Evolutionary conservation across 148 eudicot species (phyloP), one percentile per base, ranked within the genome.

Genomic region (Vaccinium vitisidaea): DNA sequence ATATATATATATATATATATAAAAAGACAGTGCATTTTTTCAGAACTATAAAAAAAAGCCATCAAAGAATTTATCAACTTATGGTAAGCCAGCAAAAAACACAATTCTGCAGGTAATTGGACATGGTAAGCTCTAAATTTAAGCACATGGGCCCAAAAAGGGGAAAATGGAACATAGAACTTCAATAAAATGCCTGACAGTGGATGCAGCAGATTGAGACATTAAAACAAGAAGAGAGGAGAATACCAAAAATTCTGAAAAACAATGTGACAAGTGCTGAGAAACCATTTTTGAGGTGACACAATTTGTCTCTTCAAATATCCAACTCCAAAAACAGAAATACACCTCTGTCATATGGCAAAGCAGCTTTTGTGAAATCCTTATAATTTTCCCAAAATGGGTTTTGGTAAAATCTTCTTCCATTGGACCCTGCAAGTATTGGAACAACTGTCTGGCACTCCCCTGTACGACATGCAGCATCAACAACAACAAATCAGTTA

Each of bases 391-490:
- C 86, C 93, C 95, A 88, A 97, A 95, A 88, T 95, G 99, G 70
- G 92, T 92, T 84, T 93, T 94, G 32, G 95, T 92, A 80, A 93
- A 88, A 75, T 93, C 98, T 84, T 94, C 99, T 90, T 97, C 98
- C 85, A 93, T 87, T 52, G 98, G 98, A 75, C 94, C 95, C 86
- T 95, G 99, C 91, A 95, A 87, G 36, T 90, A 92, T 83, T 93
- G 98, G 88, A 97, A 95, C 87, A 97, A 88, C 85, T 94, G 98
- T 84, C 97, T 94, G 77, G 99, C 98, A 89, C 95, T 94, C 11
- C 99, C 99, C 99, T 97, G 95, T 49, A 79, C 70, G 61, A 75
- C 71, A 84, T 52, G 54, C 79, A 70, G 46, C 77, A 84, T 18
- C 74, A 71, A 75, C 54, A 77, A 76, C 32, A 82, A 67, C 46